Percentiles rank a stretch among this genome's conserved stretches.
Evolutionary conservation across 306 rosid genomes (phyloP).

Genomic region (Begonia fuchsioides): DNA sequence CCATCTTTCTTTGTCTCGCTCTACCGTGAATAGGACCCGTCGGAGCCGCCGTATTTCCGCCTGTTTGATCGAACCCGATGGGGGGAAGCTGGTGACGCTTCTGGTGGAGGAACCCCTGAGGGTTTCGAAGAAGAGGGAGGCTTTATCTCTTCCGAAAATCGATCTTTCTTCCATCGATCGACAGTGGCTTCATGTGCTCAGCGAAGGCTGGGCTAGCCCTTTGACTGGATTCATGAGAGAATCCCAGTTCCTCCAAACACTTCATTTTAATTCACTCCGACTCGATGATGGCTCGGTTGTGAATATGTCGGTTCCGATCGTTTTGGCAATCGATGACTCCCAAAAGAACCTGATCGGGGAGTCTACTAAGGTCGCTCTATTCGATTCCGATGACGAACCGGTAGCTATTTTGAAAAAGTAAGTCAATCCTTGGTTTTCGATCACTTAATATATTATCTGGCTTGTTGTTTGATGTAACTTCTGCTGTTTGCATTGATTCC

Average conservation of each 20-base stretch:
- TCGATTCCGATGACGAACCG: conserved; percentile 42
- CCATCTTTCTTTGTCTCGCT: conserved; percentile 11
- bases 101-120: conserved; percentile 30
- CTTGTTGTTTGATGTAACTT: too few relatives aligned
- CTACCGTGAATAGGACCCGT: background rate
- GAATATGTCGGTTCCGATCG: conserved; percentile 93
- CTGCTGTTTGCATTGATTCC: too few relatives aligned
- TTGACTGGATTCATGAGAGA: conserved; percentile 85
- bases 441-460: too few relatives aligned
- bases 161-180: conserved; percentile 54
- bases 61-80: conserved; percentile 85
- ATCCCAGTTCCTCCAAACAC: conserved; percentile 99
- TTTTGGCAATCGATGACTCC: conserved; percentile 71
- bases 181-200: conserved; percentile 82
- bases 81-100: conserved; percentile 76
- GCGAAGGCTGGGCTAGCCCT: conserved; percentile 99
- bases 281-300: conserved; percentile 61
- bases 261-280: conserved; percentile 89
- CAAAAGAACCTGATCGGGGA: conserved; percentile 64
- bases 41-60: conserved; percentile 33
- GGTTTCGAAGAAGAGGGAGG: conserved; percentile 38
- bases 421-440: conserved; percentile 1
- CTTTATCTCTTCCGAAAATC: conserved; percentile 42
- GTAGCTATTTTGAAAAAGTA: conserved; percentile 81
- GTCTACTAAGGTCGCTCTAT: conserved; percentile 57